Evolutionary conservation across 164 flowering plant species (phyloP).

Genomic region (Berberis vulgaris): DNA sequence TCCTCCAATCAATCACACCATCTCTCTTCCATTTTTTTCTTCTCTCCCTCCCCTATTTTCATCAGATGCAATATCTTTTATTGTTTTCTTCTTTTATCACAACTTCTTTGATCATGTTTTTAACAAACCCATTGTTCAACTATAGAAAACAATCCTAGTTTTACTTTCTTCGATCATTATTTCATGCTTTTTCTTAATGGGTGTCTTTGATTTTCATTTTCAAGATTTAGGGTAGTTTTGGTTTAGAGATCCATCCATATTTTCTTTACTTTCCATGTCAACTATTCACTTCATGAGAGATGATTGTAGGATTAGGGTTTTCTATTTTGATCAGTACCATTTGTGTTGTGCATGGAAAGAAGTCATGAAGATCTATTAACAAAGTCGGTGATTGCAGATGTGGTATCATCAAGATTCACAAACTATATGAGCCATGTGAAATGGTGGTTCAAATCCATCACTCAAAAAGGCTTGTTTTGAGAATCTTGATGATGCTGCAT

Average conservation of each 20-base stretch:
- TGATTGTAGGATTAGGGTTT: constrained; percentile 18
- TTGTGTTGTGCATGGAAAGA: background rate
- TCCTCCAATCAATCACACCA: constrained; percentile 6
- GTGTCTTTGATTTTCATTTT: constrained; percentile 10
- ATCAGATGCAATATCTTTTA: background rate
- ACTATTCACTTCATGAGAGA: constrained; percentile 7
- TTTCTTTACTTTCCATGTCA: constrained; percentile 8
- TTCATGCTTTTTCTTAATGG: constrained; percentile 12
- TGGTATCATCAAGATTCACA: constrained; percentile 64
- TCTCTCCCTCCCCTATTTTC: constrained; percentile 3
- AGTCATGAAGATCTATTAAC: background rate
- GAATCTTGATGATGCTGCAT: constrained; percentile 73
- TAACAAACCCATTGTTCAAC: background rate
- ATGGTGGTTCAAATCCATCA: constrained; percentile 6
- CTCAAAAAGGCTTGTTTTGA: constrained; percentile 16
- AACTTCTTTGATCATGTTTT: background rate
- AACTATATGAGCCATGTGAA: constrained; percentile 9
- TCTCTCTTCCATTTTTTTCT: background rate
- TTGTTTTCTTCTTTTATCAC: background rate
- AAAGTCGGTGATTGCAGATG: constrained; percentile 26
- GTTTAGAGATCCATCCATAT: constrained; percentile 7
- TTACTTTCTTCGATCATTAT: background rate
- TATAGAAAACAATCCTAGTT: background rate
- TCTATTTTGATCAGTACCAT: background rate
- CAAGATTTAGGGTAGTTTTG: constrained; percentile 6